Conservation (phyloP, 306 rosid genomes). For the Vigna hirtella region DNA sequence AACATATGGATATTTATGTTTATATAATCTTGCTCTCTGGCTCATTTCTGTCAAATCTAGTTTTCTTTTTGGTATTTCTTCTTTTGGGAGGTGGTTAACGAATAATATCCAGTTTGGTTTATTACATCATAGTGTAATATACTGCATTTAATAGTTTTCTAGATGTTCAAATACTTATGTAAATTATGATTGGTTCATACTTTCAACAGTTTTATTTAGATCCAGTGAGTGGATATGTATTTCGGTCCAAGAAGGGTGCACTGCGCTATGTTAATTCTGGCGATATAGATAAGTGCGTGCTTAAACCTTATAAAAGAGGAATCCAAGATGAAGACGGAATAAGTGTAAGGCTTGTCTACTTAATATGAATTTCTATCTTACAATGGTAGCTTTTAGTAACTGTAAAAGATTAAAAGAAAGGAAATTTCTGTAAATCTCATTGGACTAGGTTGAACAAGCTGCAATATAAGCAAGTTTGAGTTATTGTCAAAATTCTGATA, state of each 20-base stretch:
- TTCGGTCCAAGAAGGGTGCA: conserved; percentile 17
- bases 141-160: neutral
- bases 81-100: neutral
- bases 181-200: neutral
- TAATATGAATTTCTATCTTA: neutral
- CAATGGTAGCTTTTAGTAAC: neutral
- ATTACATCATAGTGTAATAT: conserved; percentile 3
- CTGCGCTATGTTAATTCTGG: conserved; percentile 12
- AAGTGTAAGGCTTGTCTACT: conserved; percentile 4
- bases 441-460: neutral
- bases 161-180: neutral
- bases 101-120: neutral
- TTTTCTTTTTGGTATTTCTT: neutral
- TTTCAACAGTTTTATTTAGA: conserved; percentile 15
- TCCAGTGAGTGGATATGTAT: conserved; percentile 11
- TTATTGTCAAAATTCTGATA: conserved; percentile 2
- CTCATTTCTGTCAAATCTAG: neutral
- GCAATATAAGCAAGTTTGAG: neutral
- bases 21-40: neutral
- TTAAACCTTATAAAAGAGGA: neutral
- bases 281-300: neutral
- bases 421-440: neutral
- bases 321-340: neutral
- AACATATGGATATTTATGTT: neutral
- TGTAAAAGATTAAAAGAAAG: neutral